These are phyloP conservation scores for Alternaria sp. DNA, from an alignment of 2,329 filamentous ascomycete genomes.

Conservation along the genomic window DNA sequence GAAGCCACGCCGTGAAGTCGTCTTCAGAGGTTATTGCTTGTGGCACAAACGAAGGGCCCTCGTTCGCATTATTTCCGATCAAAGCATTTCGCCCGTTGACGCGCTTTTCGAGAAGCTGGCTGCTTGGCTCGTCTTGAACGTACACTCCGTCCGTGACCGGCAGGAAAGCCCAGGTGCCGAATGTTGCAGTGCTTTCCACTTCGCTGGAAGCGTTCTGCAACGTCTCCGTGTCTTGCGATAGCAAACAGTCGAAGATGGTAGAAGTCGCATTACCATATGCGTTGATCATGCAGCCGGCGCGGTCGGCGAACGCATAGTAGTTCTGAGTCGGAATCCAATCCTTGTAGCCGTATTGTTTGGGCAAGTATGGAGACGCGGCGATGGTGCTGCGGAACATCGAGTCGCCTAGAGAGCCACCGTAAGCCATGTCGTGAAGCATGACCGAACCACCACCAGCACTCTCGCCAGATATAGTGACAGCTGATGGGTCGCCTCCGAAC, in stretches of 20 bases:
- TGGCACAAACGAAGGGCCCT: conserved; percentile 56
- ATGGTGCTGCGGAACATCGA: conserved; percentile 47
- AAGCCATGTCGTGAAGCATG: conserved; percentile 43
- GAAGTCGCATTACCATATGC: conserved; percentile 33
- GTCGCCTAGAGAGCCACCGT: conserved; percentile 39
- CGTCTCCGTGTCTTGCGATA: conserved; percentile 43
- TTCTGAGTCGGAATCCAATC: conserved; percentile 54
- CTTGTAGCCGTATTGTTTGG: conserved; percentile 61
- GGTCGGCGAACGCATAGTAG: conserved; percentile 55
- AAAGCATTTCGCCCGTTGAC: conserved; percentile 51
- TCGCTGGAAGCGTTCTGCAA: conserved; percentile 48
- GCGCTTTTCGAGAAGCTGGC: conserved; percentile 44
- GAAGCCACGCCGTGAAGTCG: conserved; percentile 53
- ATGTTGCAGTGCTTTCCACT: conserved; percentile 43
- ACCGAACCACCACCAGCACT: conserved; percentile 40
- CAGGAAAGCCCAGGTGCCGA: conserved; percentile 53
- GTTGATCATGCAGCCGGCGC: conserved; percentile 34
- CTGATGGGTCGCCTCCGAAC: conserved; percentile 27
- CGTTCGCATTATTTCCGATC: conserved; percentile 57
- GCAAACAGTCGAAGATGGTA: conserved; percentile 52
- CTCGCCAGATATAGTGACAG: conserved; percentile 47
- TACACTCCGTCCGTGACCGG: conserved; percentile 54
- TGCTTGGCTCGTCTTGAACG: conserved; percentile 48
- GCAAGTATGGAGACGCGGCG: conserved; percentile 59
- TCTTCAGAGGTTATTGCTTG: conserved; percentile 51